phyloP scores from a whole-genome alignment of 2,329 filamentous ascomycete genomes.

The Neonectria faginata region DNA sequence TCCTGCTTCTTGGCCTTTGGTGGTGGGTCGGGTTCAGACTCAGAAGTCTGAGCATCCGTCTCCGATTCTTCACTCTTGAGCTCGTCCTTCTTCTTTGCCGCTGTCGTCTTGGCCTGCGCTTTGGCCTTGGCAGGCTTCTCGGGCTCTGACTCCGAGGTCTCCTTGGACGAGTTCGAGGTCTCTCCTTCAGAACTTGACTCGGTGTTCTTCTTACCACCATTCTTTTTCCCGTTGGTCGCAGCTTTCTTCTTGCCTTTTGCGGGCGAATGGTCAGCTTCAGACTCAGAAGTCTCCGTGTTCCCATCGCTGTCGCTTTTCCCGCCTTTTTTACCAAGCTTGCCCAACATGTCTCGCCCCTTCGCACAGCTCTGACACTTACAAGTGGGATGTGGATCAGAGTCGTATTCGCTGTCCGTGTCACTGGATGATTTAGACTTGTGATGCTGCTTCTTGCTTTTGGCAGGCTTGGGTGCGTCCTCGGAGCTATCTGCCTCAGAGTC shows the following conservation, averaged over 20 bases:
- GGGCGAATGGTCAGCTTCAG: slow-evolving; percentile 36
- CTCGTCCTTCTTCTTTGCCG: slow-evolving; percentile 30
- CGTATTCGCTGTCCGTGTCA: slow-evolving; percentile 43
- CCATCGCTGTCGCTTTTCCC: slow-evolving; percentile 22
- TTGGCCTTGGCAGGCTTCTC: slow-evolving; percentile 32
- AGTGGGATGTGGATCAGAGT: slow-evolving; percentile 51
- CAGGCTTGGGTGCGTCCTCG: slow-evolving; percentile 24
- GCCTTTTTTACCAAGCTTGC: slow-evolving; percentile 38
- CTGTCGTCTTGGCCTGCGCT: slow-evolving; percentile 25
- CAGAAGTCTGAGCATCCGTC: slow-evolving; percentile 30
- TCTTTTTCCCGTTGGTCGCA: slow-evolving; percentile 39
- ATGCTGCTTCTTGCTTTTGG: slow-evolving; percentile 37
- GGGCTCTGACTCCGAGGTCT: slow-evolving; percentile 34
- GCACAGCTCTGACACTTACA: slow-evolving; percentile 46
- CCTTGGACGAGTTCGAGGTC: slow-evolving; percentile 40
- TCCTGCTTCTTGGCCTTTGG: slow-evolving; percentile 33
- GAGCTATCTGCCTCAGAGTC: slow-evolving; percentile 37
- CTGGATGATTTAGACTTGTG: slow-evolving; percentile 30
- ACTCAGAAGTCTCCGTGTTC: slow-evolving; percentile 33
- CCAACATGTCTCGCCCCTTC: slow-evolving; percentile 39
- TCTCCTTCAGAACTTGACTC: slow-evolving; percentile 43
- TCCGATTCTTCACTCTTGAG: slow-evolving; percentile 32
- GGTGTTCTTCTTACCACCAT: slow-evolving; percentile 36
- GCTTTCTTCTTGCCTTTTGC: slow-evolving; percentile 34
- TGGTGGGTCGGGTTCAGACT: slow-evolving; percentile 31